Evolutionary conservation across 2,329 filamentous ascomycete species (phyloP), one percentile per base, ranked within the genome.

Genomic region (Stagonosporopsis cucurbitacearum): DNA sequence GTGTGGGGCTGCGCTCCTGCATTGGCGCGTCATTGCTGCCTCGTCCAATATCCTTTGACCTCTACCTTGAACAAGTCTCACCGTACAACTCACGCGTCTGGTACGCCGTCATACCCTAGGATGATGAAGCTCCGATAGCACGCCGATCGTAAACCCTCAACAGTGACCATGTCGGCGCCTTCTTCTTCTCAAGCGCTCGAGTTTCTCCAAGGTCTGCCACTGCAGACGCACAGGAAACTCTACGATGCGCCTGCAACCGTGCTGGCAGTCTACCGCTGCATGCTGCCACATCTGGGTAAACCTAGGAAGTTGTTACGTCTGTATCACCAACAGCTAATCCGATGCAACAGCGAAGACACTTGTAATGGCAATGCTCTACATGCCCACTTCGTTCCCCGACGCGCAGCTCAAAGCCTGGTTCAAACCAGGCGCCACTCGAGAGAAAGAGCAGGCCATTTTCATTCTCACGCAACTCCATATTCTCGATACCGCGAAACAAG

Each of bases 191-290:
- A 85, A 63, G 83, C 85, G 51, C 90, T 94, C 73, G 93, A 97
- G 73, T 98, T 96, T 78, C 88, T 98, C 74, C 93, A 98, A 83
- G 87, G 88, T 74, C 88, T 96, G 70, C 91, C 91, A 45, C 92
- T 93, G 62, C 92, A 90, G 37, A 96, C 92, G 32, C 96, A 98
- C 77, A 86, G 87, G 73, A 90, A 91, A 76, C 84, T 99, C 41
- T 99, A 99, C 82, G 90, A 93, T 79, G 93, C 97, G 81, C 95
- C 95, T 26, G 96, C 94, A 37, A 96, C 95, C 1, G 90, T 93
- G 33, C 87, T 99, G 64, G 95, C 95, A 64, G 93, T 99, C 70
- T 98, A 98, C 76, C 87, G 95, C 65, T 93, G 95, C 79, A 97
- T 99, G 92, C 85, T 99, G 55, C 92, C 95, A 54, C 90, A 96